phyloP scores from a whole-genome alignment of 1,284 basidiomycete genomes.

The Rhodofomes roseus region DNA sequence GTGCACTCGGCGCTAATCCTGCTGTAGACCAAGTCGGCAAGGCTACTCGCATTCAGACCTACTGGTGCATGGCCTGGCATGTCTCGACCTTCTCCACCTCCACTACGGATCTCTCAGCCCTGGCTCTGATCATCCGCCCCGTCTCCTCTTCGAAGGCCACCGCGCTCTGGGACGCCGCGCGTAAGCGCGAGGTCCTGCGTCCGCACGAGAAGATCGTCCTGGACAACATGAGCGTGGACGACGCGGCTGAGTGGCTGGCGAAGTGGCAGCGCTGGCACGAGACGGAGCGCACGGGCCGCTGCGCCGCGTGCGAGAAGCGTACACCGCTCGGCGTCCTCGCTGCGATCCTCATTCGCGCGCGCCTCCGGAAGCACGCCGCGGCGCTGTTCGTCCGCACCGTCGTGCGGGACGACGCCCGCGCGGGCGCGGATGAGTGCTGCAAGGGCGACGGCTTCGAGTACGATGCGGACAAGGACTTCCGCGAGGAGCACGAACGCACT shows the following conservation, averaged over 20 bases:
- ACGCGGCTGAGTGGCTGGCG: slow-evolving; percentile 40
- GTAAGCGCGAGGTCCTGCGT: slow-evolving; percentile 31
- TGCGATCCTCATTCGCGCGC: slow-evolving; percentile 41
- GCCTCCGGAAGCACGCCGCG: slow-evolving; percentile 47
- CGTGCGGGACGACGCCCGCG: slow-evolving; percentile 24
- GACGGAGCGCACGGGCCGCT: slow-evolving; percentile 28
- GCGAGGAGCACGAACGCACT: slow-evolving; percentile 36
- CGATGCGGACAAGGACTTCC: slow-evolving; percentile 31
- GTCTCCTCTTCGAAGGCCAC: slow-evolving; percentile 36
- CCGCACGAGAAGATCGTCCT: slow-evolving; percentile 55
- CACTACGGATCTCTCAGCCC: slow-evolving; percentile 49
- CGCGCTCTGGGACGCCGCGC: slow-evolving; percentile 29
- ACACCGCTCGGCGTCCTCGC: slow-evolving; percentile 51
- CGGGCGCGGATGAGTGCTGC: slow-evolving; percentile 11
- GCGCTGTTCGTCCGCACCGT: slow-evolving; percentile 49
- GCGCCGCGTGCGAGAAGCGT: slow-evolving; percentile 30
- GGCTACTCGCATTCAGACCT: slow-evolving; percentile 44
- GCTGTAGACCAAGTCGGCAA: slow-evolving; percentile 31
- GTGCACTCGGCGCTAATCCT: not conserved
- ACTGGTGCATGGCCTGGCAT: slow-evolving; percentile 44
- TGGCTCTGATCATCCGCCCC: slow-evolving; percentile 50
- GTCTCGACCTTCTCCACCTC: slow-evolving; percentile 36
- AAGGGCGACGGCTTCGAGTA: slow-evolving; percentile 27
- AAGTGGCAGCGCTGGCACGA: slow-evolving; percentile 31
- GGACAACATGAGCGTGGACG: slow-evolving; percentile 44